A percentile compares a stretch with the other conserved stretches of the same genome.
phyloP scores from a whole-genome alignment of 108 stramenopile genomes.

The Cyclotella kingstonii region DNA sequence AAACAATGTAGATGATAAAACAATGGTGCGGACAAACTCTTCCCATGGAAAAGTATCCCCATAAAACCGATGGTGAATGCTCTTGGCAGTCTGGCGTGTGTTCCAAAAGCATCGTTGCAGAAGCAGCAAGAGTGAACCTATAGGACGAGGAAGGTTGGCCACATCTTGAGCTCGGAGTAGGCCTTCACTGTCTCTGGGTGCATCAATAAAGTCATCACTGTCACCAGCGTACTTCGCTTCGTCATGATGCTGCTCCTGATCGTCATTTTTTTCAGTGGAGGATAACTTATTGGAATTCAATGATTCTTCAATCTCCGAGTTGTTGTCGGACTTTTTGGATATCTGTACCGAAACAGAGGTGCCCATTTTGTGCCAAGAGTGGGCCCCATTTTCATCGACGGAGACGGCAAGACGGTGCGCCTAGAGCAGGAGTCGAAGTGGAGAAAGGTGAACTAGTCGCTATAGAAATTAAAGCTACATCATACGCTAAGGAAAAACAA shows the following conservation, averaged over 20 bases:
- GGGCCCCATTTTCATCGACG: conserved; percentile 17
- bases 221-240: conserved; percentile 40
- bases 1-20: conserved; percentile 90
- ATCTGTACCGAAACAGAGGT: conserved; percentile 25
- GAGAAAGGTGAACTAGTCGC: too few relatives aligned
- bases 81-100: conserved; percentile 38
- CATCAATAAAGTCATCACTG: conserved; percentile 67
- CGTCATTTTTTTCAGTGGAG: conserved; percentile 28
- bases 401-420: conserved; percentile 25
- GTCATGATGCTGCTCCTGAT: conserved; percentile 34
- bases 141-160: conserved; percentile 49
- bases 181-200: conserved; percentile 39
- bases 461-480: too few relatives aligned
- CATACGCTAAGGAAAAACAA: conserved; percentile 15
- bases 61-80: conserved; percentile 73
- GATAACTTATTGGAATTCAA: conserved; percentile 21
- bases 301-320: conserved; percentile 8
- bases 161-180: conserved; percentile 30
- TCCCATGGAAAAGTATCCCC: conserved; percentile 81
- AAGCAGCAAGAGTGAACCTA: conserved; percentile 35
- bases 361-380: conserved; percentile 45
- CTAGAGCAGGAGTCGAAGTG: conserved; percentile 45
- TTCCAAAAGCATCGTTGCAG: conserved; percentile 31
- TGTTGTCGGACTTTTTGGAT: conserved; percentile 14
- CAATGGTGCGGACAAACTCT: conserved; percentile 88